Evolutionary conservation across 129 eudicot species (phyloP).

Genomic region (Arctium minus): DNA sequence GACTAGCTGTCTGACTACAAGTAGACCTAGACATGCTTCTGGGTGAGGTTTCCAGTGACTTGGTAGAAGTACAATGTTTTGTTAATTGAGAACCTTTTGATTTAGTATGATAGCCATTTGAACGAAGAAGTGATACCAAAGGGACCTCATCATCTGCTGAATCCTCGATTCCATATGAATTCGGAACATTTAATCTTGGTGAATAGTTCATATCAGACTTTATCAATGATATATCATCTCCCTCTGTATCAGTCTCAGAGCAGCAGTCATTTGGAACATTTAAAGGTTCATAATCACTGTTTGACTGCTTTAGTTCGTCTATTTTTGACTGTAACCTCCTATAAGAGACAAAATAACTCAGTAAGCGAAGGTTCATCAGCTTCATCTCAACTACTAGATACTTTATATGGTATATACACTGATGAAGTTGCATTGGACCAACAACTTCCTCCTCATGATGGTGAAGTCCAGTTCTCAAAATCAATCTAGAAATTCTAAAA

Average conservation of each 20-base stretch:
- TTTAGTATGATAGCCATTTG: constrained; percentile 30
- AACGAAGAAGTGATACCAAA: constrained; percentile 38
- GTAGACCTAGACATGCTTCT: constrained; percentile 44
- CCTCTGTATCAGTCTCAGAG: constrained; percentile 84
- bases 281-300: constrained; percentile 37
- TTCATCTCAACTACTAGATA: constrained; percentile 16
- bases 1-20: constrained; percentile 53
- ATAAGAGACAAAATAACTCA: constrained; percentile 18
- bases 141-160: constrained; percentile 42
- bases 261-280: constrained; percentile 48
- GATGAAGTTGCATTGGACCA: background rate
- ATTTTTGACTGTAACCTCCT: constrained; percentile 69
- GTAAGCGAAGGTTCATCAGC: background rate
- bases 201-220: constrained; percentile 39
- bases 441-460: background rate
- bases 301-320: constrained; percentile 51
- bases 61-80: constrained; percentile 21
- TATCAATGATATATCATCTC: constrained; percentile 38
- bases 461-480: background rate
- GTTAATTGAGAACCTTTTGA: constrained; percentile 20
- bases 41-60: constrained; percentile 39
- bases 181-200: constrained; percentile 29
- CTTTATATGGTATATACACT: background rate
- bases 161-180: constrained; percentile 32
- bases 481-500: background rate